These are phyloP conservation scores for Penicillium frequentans DNA, from an alignment of 2,329 filamentous ascomycete species.

Conservation along the genomic window DNA sequence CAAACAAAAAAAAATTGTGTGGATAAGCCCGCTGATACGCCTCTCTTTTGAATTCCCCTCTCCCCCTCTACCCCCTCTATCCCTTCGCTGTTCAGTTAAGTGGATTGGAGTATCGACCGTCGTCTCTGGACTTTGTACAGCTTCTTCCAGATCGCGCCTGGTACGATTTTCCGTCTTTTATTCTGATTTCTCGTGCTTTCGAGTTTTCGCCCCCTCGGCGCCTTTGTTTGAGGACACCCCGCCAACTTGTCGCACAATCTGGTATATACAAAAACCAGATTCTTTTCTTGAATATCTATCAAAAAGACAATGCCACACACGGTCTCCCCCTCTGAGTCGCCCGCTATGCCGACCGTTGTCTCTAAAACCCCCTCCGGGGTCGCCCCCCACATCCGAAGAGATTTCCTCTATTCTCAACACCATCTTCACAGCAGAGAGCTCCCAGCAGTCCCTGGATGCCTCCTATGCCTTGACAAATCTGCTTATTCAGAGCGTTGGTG, in stretches of 20 bases:
- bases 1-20: constrained; percentile 24
- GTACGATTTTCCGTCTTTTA: not conserved
- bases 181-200: not conserved
- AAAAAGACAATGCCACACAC: constrained; percentile 49
- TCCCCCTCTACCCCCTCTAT: constrained; percentile 1
- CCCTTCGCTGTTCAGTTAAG: not conserved
- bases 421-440: constrained; percentile 69
- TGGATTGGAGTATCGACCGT: constrained; percentile 2
- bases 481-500: constrained; percentile 64
- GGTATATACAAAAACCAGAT: constrained; percentile 14
- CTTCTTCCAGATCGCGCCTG: constrained; percentile 6
- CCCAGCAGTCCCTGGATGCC: constrained; percentile 67
- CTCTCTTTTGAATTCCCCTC: not conserved
- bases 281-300: not conserved
- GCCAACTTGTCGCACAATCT: not conserved
- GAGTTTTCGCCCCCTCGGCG: not conserved
- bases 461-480: constrained; percentile 65
- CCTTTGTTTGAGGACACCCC: not conserved
- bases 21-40: constrained; percentile 18
- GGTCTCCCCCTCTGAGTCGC: constrained; percentile 40
- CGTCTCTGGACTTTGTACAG: constrained; percentile 13
- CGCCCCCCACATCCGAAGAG: constrained; percentile 66
- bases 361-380: constrained; percentile 46
- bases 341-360: constrained; percentile 48
- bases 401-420: constrained; percentile 64